Evolutionary conservation across 306 rosid genomes (phyloP).

Genomic region (Adenanthera pavonina): DNA sequence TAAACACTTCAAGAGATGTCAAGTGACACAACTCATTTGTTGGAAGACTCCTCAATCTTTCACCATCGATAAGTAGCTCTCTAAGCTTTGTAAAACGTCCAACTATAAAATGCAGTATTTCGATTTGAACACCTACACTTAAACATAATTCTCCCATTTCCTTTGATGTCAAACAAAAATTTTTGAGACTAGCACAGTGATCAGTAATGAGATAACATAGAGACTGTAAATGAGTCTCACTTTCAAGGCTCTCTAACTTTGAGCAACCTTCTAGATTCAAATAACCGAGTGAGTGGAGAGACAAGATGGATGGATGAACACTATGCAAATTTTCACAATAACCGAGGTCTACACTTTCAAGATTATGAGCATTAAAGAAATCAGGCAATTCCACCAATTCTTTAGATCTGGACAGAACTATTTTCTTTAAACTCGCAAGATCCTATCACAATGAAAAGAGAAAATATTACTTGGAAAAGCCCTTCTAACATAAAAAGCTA

Average conservation of each 20-base stretch:
- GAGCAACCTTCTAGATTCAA: fast-evolving
- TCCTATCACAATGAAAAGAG: not conserved
- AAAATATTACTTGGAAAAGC: not conserved
- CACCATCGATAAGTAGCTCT: not conserved
- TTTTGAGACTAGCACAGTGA: fast-evolving
- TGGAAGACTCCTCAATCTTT: not conserved
- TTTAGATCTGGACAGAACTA: fast-evolving
- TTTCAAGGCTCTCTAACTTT: not conserved
- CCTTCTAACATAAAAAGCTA: too few species aligned
- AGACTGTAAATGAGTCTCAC: not conserved
- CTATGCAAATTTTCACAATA: not conserved
- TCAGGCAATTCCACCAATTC: not conserved
- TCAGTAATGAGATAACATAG: fast-evolving
- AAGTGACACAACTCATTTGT: not conserved
- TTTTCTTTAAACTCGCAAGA: not conserved
- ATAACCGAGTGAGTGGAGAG: not conserved
- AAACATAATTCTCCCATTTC: too few species aligned
- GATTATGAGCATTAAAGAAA: not conserved
- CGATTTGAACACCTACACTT: not conserved
- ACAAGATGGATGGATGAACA: not conserved
- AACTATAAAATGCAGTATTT: not conserved
- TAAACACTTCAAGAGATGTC: not conserved
- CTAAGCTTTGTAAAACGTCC: not conserved
- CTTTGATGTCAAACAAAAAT: not conserved
- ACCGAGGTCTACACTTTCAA: not conserved